Conservation (phyloP, 106 monocot genomes). For the Dactylorhiza incarnata region DNA sequence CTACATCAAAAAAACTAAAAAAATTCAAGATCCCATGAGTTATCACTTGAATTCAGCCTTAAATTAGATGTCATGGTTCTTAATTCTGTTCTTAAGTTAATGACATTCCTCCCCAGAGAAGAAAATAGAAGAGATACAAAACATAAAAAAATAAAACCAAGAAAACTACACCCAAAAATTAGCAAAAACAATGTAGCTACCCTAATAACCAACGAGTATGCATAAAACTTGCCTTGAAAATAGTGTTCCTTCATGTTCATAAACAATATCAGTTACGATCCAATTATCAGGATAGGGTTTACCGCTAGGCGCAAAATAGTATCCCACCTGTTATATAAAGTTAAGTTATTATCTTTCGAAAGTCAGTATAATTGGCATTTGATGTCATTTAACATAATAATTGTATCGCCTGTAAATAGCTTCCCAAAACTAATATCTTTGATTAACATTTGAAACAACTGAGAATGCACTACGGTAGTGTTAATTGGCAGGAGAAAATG, state of each 20-base stretch:
- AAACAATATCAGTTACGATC: slow-evolving; percentile 93
- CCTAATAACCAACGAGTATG: not conserved
- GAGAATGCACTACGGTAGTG: not conserved
- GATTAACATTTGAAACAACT: not conserved
- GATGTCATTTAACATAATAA: not conserved
- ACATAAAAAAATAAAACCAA: not conserved
- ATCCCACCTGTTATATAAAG: slow-evolving; percentile 69
- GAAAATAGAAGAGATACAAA: not conserved
- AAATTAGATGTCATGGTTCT: too few relatives aligned
- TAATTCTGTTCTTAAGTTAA: too few relatives aligned
- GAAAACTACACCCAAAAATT: not conserved
- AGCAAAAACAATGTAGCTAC: not conserved
- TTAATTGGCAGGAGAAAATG: not conserved
- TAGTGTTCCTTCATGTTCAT: slow-evolving; percentile 71
- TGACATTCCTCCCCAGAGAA: not conserved
- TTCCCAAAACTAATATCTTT: not conserved
- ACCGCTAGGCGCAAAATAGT: slow-evolving; percentile 98
- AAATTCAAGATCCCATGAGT: too few relatives aligned
- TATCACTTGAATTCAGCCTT: too few relatives aligned
- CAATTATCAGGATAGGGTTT: slow-evolving; percentile 99
- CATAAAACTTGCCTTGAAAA: slow-evolving; percentile 68
- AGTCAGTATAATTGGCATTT: not conserved
- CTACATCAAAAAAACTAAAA: too few relatives aligned
- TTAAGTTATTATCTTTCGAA: not conserved
- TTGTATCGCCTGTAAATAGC: not conserved